Base-by-base conservation (phyloP, 78 protist genomes). In the Acrasis kona region DNA sequence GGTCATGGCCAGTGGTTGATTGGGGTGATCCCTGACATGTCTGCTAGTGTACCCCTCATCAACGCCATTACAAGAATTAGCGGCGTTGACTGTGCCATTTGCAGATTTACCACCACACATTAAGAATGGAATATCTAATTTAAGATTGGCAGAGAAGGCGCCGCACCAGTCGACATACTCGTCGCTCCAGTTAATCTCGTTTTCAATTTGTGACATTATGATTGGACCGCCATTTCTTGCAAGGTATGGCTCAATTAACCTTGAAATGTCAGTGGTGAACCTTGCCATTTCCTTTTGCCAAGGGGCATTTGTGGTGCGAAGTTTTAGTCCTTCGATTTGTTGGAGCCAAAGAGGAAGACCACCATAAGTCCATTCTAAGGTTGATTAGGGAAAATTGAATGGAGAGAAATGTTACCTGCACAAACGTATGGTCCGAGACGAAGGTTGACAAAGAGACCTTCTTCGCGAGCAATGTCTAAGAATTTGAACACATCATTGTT, bases 361-460 rank as follows among this genome's bases (percentile, higher is more conserved):
- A 34, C 89, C 89, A 40, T 79, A 76, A n/a, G 50, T 76, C 81
- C 80, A 83, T 64, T 84, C 88, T 6, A n/a, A n/a, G n/a, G n/a
- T n/a, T n/a, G n/a, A n/a, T n/a, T n/a, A n/a, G n/a, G n/a, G n/a
- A n/a, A n/a, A n/a, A n/a, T n/a, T n/a, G n/a, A n/a, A n/a, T n/a
- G n/a, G n/a, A n/a, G n/a, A n/a, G n/a, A n/a, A n/a, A n/a, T n/a
- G n/a, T n/a, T n/a, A n/a, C n/a, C n/a, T n/a, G 86, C 88, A 57
- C 88, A 84, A 42, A 84, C 86, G 66, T 84, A 84, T 36, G 88
- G 88, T 1, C 88, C 88, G 32, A 84, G 40, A 35, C 88, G 65
- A 8, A 84, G 37, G 32, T 30, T 80, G 10, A 82, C 84, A 34
- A n/a, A 39, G 38, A 84, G 31, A 1, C 65, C 81, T 28, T 10